phyloP scores from a whole-genome alignment of 116 monocot genomes.

The Iris pallida region DNA sequence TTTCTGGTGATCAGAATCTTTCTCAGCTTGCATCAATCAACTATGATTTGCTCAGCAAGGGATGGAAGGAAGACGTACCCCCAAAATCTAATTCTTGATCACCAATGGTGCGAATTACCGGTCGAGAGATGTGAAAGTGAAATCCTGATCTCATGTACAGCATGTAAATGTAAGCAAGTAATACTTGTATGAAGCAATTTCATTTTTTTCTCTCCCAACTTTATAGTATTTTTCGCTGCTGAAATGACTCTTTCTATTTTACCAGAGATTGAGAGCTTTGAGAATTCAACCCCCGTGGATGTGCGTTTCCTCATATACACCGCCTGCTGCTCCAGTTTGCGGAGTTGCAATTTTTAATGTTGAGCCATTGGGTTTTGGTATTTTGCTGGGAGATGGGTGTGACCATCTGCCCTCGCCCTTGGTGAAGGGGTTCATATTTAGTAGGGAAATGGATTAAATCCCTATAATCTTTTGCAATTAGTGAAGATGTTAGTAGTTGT shows the following conservation, averaged over 20 bases:
- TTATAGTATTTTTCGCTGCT: not conserved
- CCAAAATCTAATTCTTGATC: constrained; percentile 45
- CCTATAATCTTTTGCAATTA: too few species aligned
- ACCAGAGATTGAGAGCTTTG: too few species aligned
- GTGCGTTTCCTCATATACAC: too few species aligned
- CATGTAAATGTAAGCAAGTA: constrained; percentile 37
- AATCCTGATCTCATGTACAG: constrained; percentile 26
- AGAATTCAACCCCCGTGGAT: too few species aligned
- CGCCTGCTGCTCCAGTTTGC: too few species aligned
- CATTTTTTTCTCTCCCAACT: not conserved
- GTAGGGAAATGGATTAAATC: too few species aligned
- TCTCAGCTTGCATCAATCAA: constrained; percentile 95
- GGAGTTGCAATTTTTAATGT: too few species aligned
- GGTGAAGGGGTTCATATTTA: too few species aligned
- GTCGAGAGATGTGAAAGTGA: not conserved
- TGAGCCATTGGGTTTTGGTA: too few species aligned
- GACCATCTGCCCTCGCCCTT: too few species aligned
- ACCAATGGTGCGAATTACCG: not conserved
- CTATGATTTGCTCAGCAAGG: constrained; percentile 83
- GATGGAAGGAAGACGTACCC: constrained; percentile 65
- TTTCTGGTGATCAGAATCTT: constrained; percentile 54
- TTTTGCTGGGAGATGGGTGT: too few species aligned
- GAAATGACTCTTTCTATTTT: not conserved
- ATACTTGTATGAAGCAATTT: not conserved
- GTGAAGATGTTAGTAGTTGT: too few species aligned